phyloP scores from a whole-genome alignment of 1,284 basidiomycete genomes.

The Ceratobasidium sp. region DNA sequence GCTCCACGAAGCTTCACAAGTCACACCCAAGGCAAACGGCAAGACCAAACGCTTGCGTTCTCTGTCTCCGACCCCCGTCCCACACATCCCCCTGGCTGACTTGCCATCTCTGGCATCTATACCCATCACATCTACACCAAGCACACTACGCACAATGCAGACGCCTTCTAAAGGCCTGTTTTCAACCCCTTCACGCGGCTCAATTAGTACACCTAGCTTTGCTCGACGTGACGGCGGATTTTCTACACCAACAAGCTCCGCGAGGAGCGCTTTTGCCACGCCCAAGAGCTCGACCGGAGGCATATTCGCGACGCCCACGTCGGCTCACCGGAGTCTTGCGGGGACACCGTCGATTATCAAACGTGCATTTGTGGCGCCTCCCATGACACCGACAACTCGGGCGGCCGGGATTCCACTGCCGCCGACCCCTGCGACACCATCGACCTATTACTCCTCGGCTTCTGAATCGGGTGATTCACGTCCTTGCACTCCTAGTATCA shows the following conservation, averaged over 20 bases:
- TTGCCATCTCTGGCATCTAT: slow-evolving; percentile 68
- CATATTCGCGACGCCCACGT: slow-evolving; percentile 39
- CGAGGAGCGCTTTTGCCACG: slow-evolving; percentile 27
- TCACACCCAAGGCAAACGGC: slow-evolving; percentile 41
- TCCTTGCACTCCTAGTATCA: slow-evolving; percentile 72
- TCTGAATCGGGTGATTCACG: slow-evolving; percentile 55
- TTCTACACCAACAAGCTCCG: slow-evolving; percentile 37
- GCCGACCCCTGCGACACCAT: slow-evolving; percentile 40
- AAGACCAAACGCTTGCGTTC: slow-evolving; percentile 46
- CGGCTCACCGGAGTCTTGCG: slow-evolving; percentile 18
- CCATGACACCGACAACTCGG: slow-evolving; percentile 33
- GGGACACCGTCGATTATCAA: slow-evolving; percentile 5
- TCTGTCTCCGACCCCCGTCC: slow-evolving; percentile 58
- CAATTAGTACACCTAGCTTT: slow-evolving; percentile 28
- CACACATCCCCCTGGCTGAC: slow-evolving; percentile 73
- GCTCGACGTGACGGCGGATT: slow-evolving; percentile 21
- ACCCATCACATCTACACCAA: slow-evolving; percentile 58
- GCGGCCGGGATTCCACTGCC: slow-evolving; percentile 36
- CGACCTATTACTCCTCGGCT: slow-evolving; percentile 58
- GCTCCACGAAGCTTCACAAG: slow-evolving; percentile 63
- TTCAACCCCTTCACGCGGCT: slow-evolving; percentile 23
- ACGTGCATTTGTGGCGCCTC: slow-evolving; percentile 6
- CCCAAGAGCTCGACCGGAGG: slow-evolving; percentile 29
- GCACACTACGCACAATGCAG: slow-evolving; percentile 57
- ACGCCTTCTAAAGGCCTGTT: slow-evolving; percentile 63